A percentile compares a stretch with the other conserved stretches of the same genome.
phyloP scores from a whole-genome alignment of 768 basidiomycete genomes.

The Boletus vinaceobasis region DNA sequence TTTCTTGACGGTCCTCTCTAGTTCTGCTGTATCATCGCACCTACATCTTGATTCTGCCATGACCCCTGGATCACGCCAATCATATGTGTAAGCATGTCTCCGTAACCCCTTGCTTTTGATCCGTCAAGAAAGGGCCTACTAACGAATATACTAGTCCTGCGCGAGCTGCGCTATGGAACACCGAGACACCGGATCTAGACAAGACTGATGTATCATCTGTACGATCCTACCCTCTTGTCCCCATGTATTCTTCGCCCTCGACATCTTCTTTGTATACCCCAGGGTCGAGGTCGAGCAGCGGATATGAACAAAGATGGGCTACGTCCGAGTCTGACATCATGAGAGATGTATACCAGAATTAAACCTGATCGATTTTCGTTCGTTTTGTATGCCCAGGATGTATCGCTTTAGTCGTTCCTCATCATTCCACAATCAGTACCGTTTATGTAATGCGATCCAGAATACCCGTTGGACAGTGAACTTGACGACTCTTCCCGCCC shows the following conservation, averaged over 20 bases:
- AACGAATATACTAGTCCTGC: slow-evolving; percentile 5
- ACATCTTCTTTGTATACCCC: not conserved
- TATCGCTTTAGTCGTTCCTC: not conserved
- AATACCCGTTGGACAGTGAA: not conserved
- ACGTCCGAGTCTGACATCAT: slow-evolving; percentile 20
- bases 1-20: slow-evolving; percentile 22
- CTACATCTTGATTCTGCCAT: slow-evolving; percentile 21
- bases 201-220: not conserved
- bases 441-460: not conserved
- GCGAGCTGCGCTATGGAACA: slow-evolving; percentile 6
- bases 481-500: not conserved
- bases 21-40: slow-evolving; percentile 54
- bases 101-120: not conserved
- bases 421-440: not conserved
- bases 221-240: not conserved
- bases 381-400: slow-evolving; percentile 2
- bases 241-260: not conserved
- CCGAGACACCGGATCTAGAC: slow-evolving; percentile 1
- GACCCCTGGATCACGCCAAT: slow-evolving; percentile 9
- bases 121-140: not conserved
- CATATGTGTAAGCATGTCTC: slow-evolving; percentile 20
- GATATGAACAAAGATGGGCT: slow-evolving; percentile 24
- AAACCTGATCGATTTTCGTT: not conserved
- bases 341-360: slow-evolving; percentile 15
- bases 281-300: not conserved